Base-by-base conservation (phyloP, 2,329 filamentous ascomycete genomes). In the Aschersonia sp. region DNA sequence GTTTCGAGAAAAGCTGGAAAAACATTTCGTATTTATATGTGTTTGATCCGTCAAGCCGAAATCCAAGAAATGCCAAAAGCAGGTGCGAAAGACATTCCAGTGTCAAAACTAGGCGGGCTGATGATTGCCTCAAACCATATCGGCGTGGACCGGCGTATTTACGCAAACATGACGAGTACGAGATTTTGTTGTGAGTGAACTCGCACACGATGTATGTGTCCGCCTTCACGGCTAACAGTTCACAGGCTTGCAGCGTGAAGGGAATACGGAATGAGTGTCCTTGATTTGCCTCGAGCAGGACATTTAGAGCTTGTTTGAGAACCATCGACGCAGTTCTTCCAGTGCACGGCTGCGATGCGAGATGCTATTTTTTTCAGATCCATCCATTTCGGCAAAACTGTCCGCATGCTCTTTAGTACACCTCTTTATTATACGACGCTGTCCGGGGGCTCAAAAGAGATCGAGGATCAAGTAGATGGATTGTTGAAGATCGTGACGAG, bases 301-400 rank as follows among this genome's bases (percentile, higher is more conserved):
- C 11, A 6, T 37, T n/a, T 30, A 11, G 7, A 31, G 41, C 10
- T 40, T 35, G 7, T 44, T 32, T 6, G 47, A 29, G 55, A 94
- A 75, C 87, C 90, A 97, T 37, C 72, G 73, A 60, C 87, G 85
- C 53, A 98, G 72, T 67, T 95, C 94, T 54, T 80, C 75, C 47
- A 98, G 69, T n/a, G 92, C 92, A 59, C 83, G 86, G 54, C 78
- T 83, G 42, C 92, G 84, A 68, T 98, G 92, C 30, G 89, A 96
- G 58, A 98, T 87, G 60, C 81, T 79, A 69, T 97, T 98, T 79
- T 94, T 94, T 61, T 81, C 78, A 8, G 63, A 68, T 65, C 85
- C 89, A 46, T 87, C 84, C 92, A 98, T 98, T 69, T 98, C 92
- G 31, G 92, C 92, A 62, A 94, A 84, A 2, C 79, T 45, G 31